These are phyloP conservation scores for Clitopilus passeckerianus DNA, from an alignment of 768 basidiomycete genomes.

Conservation along the genomic window DNA sequence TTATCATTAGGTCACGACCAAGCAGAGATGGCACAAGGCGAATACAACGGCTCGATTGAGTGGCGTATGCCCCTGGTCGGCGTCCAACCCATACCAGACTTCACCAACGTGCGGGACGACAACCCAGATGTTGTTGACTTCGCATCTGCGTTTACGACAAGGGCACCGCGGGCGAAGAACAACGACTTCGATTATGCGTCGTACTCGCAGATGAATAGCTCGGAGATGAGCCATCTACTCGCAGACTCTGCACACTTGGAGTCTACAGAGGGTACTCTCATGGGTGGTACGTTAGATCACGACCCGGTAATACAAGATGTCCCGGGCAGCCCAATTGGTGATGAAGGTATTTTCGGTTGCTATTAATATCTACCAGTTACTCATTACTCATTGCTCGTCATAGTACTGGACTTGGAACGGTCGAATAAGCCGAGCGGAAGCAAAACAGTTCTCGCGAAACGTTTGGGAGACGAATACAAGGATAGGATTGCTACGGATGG, in stretches of 20 bases:
- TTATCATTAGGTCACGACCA: slow-evolving; percentile 68
- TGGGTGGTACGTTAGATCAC: slow-evolving; percentile 7
- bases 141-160: slow-evolving; percentile 34
- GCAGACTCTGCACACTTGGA: neutral
- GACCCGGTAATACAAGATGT: slow-evolving; percentile 2
- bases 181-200: neutral
- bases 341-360: slow-evolving; percentile 5
- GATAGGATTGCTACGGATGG: slow-evolving; percentile 38
- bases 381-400: slow-evolving; percentile 23
- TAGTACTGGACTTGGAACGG: neutral
- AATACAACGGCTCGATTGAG: slow-evolving; percentile 72
- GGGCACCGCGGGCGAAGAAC: slow-evolving; percentile 4
- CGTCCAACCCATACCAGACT: slow-evolving; percentile 33
- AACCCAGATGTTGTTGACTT: slow-evolving; percentile 51
- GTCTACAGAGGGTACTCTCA: slow-evolving; percentile 4
- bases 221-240: neutral
- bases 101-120: slow-evolving; percentile 21
- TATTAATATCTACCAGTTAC: neutral
- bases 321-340: slow-evolving; percentile 19
- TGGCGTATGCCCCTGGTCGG: slow-evolving; percentile 73
- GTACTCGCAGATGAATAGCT: neutral
- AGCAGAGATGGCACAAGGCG: slow-evolving; percentile 60
- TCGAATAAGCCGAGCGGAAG: slow-evolving; percentile 21
- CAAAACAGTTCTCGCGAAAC: slow-evolving; percentile 54
- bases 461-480: slow-evolving; percentile 57